A percentile compares a stretch with the other conserved stretches of the same genome.
phyloP scores from a whole-genome alignment of 768 basidiomycete species.

The Kwoniella shandongensis region DNA sequence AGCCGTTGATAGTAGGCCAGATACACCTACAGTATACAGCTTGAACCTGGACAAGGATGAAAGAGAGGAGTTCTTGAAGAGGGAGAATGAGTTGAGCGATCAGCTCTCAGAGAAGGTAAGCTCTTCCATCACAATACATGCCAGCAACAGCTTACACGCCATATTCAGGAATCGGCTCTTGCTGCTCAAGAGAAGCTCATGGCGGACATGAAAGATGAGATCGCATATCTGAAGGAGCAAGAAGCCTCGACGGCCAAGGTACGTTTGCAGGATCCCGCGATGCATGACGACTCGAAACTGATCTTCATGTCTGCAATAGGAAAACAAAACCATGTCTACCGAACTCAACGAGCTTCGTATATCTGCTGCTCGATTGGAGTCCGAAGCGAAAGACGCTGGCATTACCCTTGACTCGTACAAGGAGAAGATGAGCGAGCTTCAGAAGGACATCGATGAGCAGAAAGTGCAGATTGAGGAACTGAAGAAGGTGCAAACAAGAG shows the following conservation, averaged over 20 bases:
- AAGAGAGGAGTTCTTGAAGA: conserved; percentile 88
- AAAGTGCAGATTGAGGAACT: conserved; percentile 75
- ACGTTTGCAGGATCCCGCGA: conserved; percentile 17
- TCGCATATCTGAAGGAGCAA: conserved; percentile 86
- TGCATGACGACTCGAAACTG: neutral
- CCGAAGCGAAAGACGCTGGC: conserved; percentile 90
- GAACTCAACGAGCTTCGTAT: conserved; percentile 90
- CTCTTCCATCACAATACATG: neutral
- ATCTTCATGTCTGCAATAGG: conserved; percentile 56
- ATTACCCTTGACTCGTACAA: conserved; percentile 93
- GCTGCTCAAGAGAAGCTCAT: conserved; percentile 78
- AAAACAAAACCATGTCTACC: conserved; percentile 90
- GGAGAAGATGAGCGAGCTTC: conserved; percentile 86
- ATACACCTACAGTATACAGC: conserved; percentile 77
- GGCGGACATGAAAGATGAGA: conserved; percentile 82
- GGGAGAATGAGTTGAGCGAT: conserved; percentile 97
- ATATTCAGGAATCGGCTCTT: conserved; percentile 68
- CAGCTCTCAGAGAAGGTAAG: conserved; percentile 73
- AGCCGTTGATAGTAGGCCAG: conserved; percentile 79
- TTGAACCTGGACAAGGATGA: conserved; percentile 87
- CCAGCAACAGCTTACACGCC: neutral
- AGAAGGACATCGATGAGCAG: conserved; percentile 58
- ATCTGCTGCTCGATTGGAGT: conserved; percentile 85
- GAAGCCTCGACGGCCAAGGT: conserved; percentile 76
- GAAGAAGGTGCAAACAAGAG: conserved; percentile 76